A percentile compares a stretch with the other conserved stretches of the same genome.
Evolutionary conservation across 306 rosid species (phyloP).

Genomic region (Hylodesmum podocarpum): DNA sequence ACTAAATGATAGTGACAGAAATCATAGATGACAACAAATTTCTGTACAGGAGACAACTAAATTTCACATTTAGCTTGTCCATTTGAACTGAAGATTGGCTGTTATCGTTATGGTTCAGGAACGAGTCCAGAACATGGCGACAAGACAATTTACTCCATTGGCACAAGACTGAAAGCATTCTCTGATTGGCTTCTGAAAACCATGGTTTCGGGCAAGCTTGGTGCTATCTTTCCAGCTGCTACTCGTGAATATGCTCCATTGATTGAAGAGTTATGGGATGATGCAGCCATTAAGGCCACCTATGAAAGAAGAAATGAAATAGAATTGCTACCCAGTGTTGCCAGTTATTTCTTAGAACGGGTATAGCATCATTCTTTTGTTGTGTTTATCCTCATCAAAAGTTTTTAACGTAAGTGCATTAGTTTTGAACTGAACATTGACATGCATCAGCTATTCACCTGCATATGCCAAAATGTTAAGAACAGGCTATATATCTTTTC

Average conservation of each 20-base stretch:
- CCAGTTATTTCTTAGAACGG: constrained; percentile 90
- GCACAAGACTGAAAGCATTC: constrained; percentile 88
- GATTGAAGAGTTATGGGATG: constrained; percentile 89
- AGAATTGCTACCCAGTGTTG: constrained; percentile 87
- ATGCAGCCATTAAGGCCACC: constrained; percentile 81
- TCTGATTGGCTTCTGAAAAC: constrained; percentile 98
- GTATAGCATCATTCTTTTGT: constrained; percentile 48
- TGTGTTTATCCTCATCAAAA: constrained; percentile 11
- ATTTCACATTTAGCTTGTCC: neutral
- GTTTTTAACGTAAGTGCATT: constrained; percentile 5
- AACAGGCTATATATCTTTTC: neutral
- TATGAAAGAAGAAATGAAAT: constrained; percentile 85
- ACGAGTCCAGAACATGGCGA: constrained; percentile 36
- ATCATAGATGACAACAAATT: neutral
- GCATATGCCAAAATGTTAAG: constrained; percentile 9
- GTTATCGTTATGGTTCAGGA: constrained; percentile 47
- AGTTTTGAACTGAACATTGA: constrained; percentile 4
- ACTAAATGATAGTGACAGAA: neutral
- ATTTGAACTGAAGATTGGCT: constrained; percentile 10
- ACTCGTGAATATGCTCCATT: constrained; percentile 93
- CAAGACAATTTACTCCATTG: constrained; percentile 70
- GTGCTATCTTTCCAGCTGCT: constrained; percentile 96
- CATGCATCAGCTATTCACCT: constrained; percentile 7
- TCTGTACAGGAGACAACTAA: neutral
- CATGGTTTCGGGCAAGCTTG: constrained; percentile 89